Percentiles rank a stretch among this genome's conserved stretches.
These are phyloP conservation scores for Monosporascus sp. DNA, from an alignment of 2,329 filamentous ascomycete genomes.

Conservation along the genomic window DNA sequence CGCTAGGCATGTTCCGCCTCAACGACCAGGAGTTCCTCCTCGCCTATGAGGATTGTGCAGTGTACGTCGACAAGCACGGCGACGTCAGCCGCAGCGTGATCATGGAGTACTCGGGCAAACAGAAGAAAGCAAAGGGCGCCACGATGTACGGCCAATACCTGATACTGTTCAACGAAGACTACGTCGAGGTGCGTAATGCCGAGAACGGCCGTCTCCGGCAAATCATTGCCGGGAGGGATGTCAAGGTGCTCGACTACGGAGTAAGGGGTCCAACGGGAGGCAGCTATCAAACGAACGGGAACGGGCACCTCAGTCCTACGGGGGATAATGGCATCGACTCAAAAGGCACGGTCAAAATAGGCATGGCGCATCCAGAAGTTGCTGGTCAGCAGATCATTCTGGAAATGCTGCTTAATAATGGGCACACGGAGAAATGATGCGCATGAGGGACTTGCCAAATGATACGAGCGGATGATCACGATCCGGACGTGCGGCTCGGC, in stretches of 20 bases:
- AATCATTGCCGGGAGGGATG: conserved; percentile 87
- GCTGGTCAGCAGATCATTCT: conserved; percentile 81
- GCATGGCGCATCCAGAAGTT: conserved; percentile 88
- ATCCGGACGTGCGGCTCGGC: too few species aligned
- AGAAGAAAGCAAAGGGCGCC: conserved; percentile 70
- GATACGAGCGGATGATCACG: background rate
- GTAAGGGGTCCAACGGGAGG: conserved; percentile 56
- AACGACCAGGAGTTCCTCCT: conserved; percentile 89
- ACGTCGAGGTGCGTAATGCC: conserved; percentile 94
- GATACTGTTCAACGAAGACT: conserved; percentile 90
- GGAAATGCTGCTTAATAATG: conserved; percentile 89
- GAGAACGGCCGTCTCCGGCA: conserved; percentile 91
- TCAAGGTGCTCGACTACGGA: conserved; percentile 85
- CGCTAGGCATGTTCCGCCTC: conserved; percentile 93
- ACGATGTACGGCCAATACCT: conserved; percentile 91
- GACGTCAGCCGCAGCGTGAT: conserved; percentile 91
- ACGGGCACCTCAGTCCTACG: conserved; percentile 26
- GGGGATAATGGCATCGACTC: conserved; percentile 39
- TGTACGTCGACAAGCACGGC: conserved; percentile 97
- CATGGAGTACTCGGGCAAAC: conserved; percentile 97
- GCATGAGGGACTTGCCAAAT: background rate
- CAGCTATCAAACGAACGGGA: conserved; percentile 25
- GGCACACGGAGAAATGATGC: conserved; percentile 52
- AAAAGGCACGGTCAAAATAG: conserved; percentile 82
- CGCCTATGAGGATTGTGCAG: conserved; percentile 91